Evolutionary conservation across 139 green algal species (phyloP).

Genomic region (Zygnema cylindricum): DNA sequence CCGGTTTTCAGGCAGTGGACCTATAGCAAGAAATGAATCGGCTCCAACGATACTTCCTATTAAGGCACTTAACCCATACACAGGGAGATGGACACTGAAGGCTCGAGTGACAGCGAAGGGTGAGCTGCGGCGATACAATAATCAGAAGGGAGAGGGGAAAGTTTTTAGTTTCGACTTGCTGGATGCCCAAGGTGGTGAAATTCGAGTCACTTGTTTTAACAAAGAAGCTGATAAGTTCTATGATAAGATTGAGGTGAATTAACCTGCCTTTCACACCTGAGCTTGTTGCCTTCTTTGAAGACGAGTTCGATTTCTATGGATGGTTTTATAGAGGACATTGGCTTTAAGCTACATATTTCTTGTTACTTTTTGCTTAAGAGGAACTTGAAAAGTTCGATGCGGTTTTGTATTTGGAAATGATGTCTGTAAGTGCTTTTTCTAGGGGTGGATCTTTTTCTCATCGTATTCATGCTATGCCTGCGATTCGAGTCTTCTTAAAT

Average conservation of each 20-base stretch:
- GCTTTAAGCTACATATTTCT: too few species aligned
- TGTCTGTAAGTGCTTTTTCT: too few species aligned
- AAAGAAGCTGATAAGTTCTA: constrained; percentile 69
- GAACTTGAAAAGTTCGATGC: too few species aligned
- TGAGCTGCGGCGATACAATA: constrained; percentile 80
- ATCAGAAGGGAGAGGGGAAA: constrained; percentile 83
- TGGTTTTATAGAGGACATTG: too few species aligned
- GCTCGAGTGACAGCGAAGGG: constrained; percentile 79
- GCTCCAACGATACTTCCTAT: constrained; percentile 83
- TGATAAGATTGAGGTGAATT: constrained; percentile 58
- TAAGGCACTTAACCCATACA: constrained; percentile 89
- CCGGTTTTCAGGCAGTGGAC: constrained; percentile 43
- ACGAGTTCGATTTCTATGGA: too few species aligned
- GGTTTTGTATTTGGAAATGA: too few species aligned
- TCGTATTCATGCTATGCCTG: too few species aligned
- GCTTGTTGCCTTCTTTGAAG: too few species aligned
- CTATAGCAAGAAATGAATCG: constrained; percentile 67
- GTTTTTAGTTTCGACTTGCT: constrained; percentile 94
- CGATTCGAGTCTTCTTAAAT: too few species aligned
- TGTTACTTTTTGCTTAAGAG: too few species aligned
- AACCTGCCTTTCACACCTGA: too few species aligned
- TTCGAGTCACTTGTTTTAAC: constrained; percentile 73
- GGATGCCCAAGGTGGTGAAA: constrained; percentile 68
- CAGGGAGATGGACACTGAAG: constrained; percentile 93
- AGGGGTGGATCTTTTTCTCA: too few species aligned